Percentiles rank a stretch among this genome's conserved stretches.
Evolutionary conservation across 2,329 filamentous ascomycete genomes (phyloP).

Genomic region (Botrytis squamosa): DNA sequence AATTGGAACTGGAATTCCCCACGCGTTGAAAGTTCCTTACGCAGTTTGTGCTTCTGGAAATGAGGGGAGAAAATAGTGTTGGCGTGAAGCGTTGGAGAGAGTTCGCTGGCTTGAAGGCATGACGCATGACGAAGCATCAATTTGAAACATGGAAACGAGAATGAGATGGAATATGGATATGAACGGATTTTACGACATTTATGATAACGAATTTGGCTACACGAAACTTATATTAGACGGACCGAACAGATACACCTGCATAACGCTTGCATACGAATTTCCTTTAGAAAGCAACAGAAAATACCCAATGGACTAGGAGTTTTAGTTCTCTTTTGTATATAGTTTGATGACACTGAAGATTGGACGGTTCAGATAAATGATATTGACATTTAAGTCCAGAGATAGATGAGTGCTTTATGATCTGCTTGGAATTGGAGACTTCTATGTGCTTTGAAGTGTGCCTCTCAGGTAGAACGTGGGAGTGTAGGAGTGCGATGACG

Average conservation of each 20-base stretch:
- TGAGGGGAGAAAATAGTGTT: not conserved
- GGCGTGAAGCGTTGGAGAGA: not conserved
- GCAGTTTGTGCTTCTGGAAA: constrained; percentile 4
- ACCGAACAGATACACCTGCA: constrained; percentile 5
- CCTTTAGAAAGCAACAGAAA: constrained; percentile 10
- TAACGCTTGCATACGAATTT: constrained; percentile 6
- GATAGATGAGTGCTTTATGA: not conserved
- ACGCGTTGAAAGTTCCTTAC: not conserved
- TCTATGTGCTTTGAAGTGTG: not conserved
- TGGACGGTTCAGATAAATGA: not conserved
- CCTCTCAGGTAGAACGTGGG: no score
- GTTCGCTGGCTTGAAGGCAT: constrained; percentile 6
- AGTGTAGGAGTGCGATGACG: no score
- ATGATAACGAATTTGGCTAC: constrained; percentile 4
- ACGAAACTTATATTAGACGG: not conserved
- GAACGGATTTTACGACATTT: not conserved
- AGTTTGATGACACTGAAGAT: not conserved
- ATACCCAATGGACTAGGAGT: constrained; percentile 17
- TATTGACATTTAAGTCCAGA: not conserved
- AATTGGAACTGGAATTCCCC: constrained; percentile 1
- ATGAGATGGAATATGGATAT: not conserved
- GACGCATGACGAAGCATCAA: not conserved
- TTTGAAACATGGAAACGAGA: constrained; percentile 3
- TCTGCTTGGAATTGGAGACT: not conserved
- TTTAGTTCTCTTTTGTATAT: constrained; percentile 4